Evolutionary conservation across 352 stramenopile species (phyloP).

Genomic region (Phytopythium sindhum): DNA sequence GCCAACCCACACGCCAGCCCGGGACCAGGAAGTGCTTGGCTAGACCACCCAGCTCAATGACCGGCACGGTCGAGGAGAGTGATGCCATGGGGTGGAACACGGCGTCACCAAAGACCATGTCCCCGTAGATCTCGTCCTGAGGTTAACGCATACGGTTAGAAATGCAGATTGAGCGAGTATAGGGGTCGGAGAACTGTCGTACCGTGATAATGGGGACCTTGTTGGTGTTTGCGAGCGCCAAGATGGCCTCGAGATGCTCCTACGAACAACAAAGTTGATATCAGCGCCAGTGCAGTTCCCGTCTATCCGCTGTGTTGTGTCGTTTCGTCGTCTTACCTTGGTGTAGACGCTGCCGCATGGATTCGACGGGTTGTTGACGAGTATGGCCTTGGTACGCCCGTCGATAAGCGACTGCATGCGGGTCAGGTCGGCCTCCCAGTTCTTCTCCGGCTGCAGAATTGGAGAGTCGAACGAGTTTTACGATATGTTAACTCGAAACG

Average conservation of each 20-base stretch:
- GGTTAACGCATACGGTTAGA: not conserved
- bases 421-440: slow-evolving; percentile 89
- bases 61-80: slow-evolving; percentile 75
- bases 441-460: slow-evolving; percentile 35
- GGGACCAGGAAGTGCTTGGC: slow-evolving; percentile 96
- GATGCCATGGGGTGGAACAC: slow-evolving; percentile 82
- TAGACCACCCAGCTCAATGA: slow-evolving; percentile 82
- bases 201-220: slow-evolving; percentile 93
- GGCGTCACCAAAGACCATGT: slow-evolving; percentile 76
- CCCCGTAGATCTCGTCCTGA: slow-evolving; percentile 82
- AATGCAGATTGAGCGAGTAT: not conserved
- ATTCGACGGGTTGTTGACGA: slow-evolving; percentile 95
- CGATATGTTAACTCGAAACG: not conserved
- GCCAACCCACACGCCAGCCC: slow-evolving; percentile 94
- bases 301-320: not conserved
- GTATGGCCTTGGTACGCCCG: slow-evolving; percentile 69
- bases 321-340: slow-evolving; percentile 31
- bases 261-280: slow-evolving; percentile 4
- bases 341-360: slow-evolving; percentile 94
- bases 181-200: slow-evolving; percentile 18
- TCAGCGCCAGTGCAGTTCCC: not conserved
- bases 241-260: slow-evolving; percentile 68
- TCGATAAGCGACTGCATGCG: slow-evolving; percentile 82
- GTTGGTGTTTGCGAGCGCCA: slow-evolving; percentile 75
- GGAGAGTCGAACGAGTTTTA: not conserved